Conservation (phyloP, 2,329 filamentous ascomycete genomes). For the Colletotrichum kahawae region DNA sequence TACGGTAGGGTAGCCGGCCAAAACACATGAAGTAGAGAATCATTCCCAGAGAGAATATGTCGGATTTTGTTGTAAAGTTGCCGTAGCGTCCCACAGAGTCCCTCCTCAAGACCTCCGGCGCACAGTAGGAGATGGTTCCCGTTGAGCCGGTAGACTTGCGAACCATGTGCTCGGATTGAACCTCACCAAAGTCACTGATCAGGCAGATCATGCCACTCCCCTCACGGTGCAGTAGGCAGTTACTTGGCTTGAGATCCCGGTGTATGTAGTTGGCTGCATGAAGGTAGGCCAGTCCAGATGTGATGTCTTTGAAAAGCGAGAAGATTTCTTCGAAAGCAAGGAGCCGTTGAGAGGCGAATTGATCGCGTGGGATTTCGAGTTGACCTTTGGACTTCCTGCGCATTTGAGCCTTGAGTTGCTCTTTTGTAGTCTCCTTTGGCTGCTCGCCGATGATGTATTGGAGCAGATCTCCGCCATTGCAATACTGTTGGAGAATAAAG, state of each 20-base stretch:
- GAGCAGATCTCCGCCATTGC: conserved; percentile 90
- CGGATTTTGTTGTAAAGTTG: conserved; percentile 96
- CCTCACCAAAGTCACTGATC: conserved; percentile 97
- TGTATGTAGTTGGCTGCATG: conserved; percentile 95
- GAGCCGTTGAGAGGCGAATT: conserved; percentile 45
- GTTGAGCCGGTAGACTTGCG: conserved; percentile 93
- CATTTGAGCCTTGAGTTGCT: conserved; percentile 87
- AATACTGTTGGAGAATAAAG: conserved; percentile 97
- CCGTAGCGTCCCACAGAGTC: conserved; percentile 75
- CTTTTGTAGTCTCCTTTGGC: conserved; percentile 70
- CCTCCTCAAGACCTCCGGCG: conserved; percentile 84
- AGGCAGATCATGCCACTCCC: conserved; percentile 77
- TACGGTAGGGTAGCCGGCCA: conserved; percentile 81
- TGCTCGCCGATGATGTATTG: conserved; percentile 79
- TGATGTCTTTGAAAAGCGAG: conserved; percentile 94
- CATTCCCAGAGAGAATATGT: conserved; percentile 98
- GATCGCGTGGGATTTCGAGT: conserved; percentile 63
- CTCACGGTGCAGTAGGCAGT: conserved; percentile 85
- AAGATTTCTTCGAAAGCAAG: conserved; percentile 90
- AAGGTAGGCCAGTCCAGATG: conserved; percentile 86
- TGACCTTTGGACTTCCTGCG: conserved; percentile 82
- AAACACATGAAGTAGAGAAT: conserved; percentile 99
- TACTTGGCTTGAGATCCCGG: conserved; percentile 93
- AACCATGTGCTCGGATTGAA: conserved; percentile 80
- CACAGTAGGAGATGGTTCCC: conserved; percentile 96